Conservation (phyloP, 2,329 filamentous ascomycete genomes). For the Penicillium sp. region DNA sequence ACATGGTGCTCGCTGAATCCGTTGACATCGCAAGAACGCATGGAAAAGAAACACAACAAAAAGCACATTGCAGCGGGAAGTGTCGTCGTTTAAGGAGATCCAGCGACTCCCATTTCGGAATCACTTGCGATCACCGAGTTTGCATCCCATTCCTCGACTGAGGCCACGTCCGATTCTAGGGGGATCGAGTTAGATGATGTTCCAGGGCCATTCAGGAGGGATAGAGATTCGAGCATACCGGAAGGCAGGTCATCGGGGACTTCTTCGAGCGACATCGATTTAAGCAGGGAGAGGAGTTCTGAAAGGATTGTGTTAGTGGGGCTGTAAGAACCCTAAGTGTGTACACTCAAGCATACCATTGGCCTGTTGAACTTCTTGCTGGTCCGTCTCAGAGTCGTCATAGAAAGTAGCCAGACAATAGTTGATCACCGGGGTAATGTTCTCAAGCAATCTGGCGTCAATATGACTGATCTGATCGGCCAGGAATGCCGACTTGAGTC, state of each 20-base stretch:
- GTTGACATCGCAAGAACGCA: conserved; percentile 4
- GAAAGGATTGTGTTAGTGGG: conserved; percentile 1
- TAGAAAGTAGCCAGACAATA: conserved; percentile 43
- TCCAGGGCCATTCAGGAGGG: not conserved
- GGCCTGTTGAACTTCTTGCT: conserved; percentile 33
- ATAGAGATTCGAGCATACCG: conserved; percentile 32
- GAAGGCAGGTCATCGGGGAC: conserved; percentile 42
- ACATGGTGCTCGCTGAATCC: not conserved
- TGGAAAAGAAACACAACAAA: not conserved
- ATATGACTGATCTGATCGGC: conserved; percentile 27
- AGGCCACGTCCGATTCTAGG: conserved; percentile 43
- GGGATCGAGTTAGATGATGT: conserved; percentile 2
- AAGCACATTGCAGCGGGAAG: not conserved
- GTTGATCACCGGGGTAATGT: conserved; percentile 39
- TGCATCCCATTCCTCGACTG: conserved; percentile 45
- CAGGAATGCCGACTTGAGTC: conserved; percentile 35
- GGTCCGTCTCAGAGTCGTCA: conserved; percentile 38
- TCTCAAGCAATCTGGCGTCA: conserved; percentile 39
- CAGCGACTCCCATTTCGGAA: conserved; percentile 41
- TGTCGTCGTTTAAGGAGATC: conserved; percentile 32
- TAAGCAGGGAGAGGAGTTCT: conserved; percentile 36
- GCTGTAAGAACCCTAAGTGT: not conserved
- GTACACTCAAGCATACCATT: conserved; percentile 33
- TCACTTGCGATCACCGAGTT: conserved; percentile 44
- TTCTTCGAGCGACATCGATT: conserved; percentile 39